Conservation (phyloP, 2,329 filamentous ascomycete genomes). For the Microsporum ferrugineum region DNA sequence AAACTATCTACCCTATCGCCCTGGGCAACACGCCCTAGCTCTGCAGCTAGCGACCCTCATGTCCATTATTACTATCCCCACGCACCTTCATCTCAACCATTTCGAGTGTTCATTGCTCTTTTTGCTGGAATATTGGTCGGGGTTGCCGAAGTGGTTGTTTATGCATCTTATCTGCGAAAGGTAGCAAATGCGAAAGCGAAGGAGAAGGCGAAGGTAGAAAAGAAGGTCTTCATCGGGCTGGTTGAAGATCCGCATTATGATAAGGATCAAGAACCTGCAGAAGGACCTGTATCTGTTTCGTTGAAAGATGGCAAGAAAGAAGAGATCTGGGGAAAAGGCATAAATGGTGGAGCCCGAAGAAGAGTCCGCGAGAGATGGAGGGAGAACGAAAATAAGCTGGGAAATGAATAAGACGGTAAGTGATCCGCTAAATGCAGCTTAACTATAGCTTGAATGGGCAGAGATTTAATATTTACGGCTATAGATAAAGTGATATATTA, state of each 20-base stretch:
- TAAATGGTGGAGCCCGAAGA: slow-evolving; percentile 31
- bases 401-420: background rate
- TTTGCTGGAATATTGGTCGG: slow-evolving; percentile 34
- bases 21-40: slow-evolving; percentile 5
- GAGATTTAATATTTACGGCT: background rate
- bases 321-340: slow-evolving; percentile 33
- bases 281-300: background rate
- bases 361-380: slow-evolving; percentile 32
- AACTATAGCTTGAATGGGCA: background rate
- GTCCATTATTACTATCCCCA: slow-evolving; percentile 12
- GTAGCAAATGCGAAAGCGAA: slow-evolving; percentile 29
- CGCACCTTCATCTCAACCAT: slow-evolving; percentile 22
- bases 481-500: background rate
- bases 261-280: background rate
- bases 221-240: slow-evolving; percentile 23
- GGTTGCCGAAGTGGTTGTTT: slow-evolving; percentile 37
- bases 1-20: slow-evolving; percentile 13
- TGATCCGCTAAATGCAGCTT: background rate
- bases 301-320: slow-evolving; percentile 14
- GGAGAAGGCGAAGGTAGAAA: slow-evolving; percentile 30
- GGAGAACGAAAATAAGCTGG: slow-evolving; percentile 13
- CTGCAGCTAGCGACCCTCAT: slow-evolving; percentile 6
- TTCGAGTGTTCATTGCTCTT: slow-evolving; percentile 32
- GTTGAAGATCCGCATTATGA: slow-evolving; percentile 8
- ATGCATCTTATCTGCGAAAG: slow-evolving; percentile 37